Evolutionary conservation across 2,329 filamentous ascomycete species (phyloP).

Genomic region (Ascochyta fabae): DNA sequence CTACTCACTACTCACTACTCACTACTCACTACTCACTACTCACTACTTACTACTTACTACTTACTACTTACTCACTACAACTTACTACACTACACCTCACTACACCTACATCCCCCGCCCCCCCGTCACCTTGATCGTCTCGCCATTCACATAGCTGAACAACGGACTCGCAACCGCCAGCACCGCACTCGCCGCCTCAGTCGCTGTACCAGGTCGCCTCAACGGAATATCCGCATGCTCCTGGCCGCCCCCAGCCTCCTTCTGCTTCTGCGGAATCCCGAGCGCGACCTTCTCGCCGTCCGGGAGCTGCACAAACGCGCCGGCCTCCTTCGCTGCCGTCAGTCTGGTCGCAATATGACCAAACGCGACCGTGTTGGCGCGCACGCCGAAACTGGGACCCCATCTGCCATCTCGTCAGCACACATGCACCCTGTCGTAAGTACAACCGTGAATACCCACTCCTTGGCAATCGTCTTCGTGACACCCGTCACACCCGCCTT

Average conservation of each 20-base stretch:
- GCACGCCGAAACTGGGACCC: conserved; percentile 82
- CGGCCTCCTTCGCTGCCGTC: conserved; percentile 83
- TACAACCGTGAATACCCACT: conserved; percentile 50
- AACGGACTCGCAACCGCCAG: conserved; percentile 81
- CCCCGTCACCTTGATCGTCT: conserved; percentile 86
- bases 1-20: no score
- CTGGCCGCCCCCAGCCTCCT: conserved; percentile 38
- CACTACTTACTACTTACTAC: conserved; percentile 16
- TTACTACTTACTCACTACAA: not conserved
- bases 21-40: conserved; percentile 1
- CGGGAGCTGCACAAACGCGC: conserved; percentile 77
- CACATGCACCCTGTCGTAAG: not conserved
- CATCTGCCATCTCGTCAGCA: conserved; percentile 54
- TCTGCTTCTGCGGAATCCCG: conserved; percentile 54
- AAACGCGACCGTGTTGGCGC: conserved; percentile 84
- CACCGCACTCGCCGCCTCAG: conserved; percentile 79
- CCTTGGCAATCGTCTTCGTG: conserved; percentile 87
- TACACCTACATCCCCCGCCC: conserved; percentile 64
- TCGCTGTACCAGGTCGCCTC: conserved; percentile 75
- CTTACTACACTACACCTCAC: conserved; percentile 27
- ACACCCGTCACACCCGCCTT: conserved; percentile 85
- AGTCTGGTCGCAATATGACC: conserved; percentile 81
- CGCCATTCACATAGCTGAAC: conserved; percentile 83
- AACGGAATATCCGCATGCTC: conserved; percentile 75
- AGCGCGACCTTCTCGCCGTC: conserved; percentile 65